Evolutionary conservation across 306 rosid genomes (phyloP).

Genomic region (Arachis hypogaea): DNA sequence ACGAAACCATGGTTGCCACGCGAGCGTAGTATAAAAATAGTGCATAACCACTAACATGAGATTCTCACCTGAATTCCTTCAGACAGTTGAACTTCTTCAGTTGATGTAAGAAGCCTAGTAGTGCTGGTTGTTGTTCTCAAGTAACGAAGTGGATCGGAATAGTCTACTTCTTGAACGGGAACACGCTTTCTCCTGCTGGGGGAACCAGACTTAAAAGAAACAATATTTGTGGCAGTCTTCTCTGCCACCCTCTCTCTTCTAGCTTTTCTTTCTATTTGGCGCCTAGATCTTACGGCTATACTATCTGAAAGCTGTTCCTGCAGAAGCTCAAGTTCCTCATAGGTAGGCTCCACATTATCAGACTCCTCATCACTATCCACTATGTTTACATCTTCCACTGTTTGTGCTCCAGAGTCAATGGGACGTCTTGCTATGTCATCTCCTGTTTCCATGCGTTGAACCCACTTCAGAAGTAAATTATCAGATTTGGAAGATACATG

Average conservation of each 20-base stretch:
- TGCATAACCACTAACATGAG: constrained; percentile 25
- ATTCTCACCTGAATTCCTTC: constrained; percentile 91
- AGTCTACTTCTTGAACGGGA: constrained; percentile 73
- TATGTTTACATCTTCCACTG: constrained; percentile 43
- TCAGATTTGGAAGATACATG: constrained; percentile 46
- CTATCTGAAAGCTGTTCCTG: constrained; percentile 57
- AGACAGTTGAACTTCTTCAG: constrained; percentile 80
- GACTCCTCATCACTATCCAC: constrained; percentile 46
- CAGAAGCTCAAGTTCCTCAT: constrained; percentile 65
- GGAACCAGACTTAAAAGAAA: constrained; percentile 68
- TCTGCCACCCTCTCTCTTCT: constrained; percentile 83
- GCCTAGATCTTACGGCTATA: constrained; percentile 76
- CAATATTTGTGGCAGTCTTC: constrained; percentile 68
- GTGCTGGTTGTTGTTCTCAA: constrained; percentile 72
- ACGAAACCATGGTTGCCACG: constrained; percentile 6
- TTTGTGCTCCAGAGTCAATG: constrained; percentile 43
- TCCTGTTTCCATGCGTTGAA: constrained; percentile 57
- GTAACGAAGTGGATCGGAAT: constrained; percentile 85
- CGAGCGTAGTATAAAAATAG: constrained; percentile 30
- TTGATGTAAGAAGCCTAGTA: constrained; percentile 72
- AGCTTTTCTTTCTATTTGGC: constrained; percentile 84
- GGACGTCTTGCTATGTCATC: constrained; percentile 50
- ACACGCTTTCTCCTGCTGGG: constrained; percentile 69
- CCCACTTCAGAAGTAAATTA: constrained; percentile 61
- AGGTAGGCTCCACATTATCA: constrained; percentile 52